These are phyloP conservation scores for Linnemannia exigua DNA, from an alignment of 192 early-diverging fungal genomes.

Conservation along the genomic window DNA sequence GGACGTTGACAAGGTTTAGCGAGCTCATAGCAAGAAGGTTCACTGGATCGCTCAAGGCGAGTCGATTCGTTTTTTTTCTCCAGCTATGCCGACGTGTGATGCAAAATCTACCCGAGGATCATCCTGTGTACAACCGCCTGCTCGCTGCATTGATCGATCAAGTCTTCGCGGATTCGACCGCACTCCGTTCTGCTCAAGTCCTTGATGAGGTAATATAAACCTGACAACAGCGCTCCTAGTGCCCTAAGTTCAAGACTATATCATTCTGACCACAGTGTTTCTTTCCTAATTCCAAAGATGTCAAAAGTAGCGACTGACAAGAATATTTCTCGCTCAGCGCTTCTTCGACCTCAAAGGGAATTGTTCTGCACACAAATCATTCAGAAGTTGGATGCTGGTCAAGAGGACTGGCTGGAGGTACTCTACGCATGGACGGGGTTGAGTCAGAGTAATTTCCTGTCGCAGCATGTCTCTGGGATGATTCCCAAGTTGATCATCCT, in stretches of 20 bases:
- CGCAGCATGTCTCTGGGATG: conserved; percentile 19
- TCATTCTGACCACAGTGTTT: neutral
- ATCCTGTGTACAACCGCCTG: conserved; percentile 19
- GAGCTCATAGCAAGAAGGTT: conserved; percentile 29
- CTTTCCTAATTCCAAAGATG: conserved; percentile 7
- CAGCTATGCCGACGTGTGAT: conserved; percentile 20
- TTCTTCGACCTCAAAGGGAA: conserved; percentile 28
- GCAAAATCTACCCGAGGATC: conserved; percentile 41
- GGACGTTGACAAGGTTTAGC: conserved; percentile 1
- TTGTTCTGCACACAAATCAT: conserved; percentile 25
- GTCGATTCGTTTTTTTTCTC: neutral
- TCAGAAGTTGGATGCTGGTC: conserved; percentile 14
- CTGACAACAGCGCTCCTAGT: too few relatives aligned
- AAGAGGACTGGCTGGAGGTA: conserved; percentile 25
- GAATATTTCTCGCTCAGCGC: conserved; percentile 1
- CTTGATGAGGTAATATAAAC: conserved; percentile 28
- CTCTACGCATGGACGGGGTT: conserved; percentile 29
- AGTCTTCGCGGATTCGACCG: conserved; percentile 9
- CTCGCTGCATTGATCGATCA: conserved; percentile 29
- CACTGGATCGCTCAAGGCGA: neutral
- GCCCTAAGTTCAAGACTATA: too few relatives aligned
- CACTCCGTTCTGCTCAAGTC: neutral
- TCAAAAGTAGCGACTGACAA: conserved; percentile 32
- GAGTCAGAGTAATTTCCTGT: conserved; percentile 22
- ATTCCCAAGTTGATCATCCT: conserved; percentile 37